Conservation (phyloP, 805 yeast species). For the Candida wancherniae region DNA sequence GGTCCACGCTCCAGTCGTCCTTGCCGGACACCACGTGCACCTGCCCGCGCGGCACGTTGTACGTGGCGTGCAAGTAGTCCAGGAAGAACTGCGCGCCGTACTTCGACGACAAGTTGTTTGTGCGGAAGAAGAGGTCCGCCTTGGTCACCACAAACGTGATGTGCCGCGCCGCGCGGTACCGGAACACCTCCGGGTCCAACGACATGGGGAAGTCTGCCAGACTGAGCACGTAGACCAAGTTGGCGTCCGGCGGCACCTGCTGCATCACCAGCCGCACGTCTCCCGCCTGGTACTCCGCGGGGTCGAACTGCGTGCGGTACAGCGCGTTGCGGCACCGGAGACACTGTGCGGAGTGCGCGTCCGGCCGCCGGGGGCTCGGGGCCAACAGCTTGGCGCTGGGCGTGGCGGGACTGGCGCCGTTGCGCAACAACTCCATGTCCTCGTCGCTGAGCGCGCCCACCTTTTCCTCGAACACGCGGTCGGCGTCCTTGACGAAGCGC, state of each 20-base stretch:
- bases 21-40: constrained; percentile 50
- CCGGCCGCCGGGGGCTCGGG: background rate
- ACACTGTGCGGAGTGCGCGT: constrained; percentile 32
- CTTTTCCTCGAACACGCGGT: constrained; percentile 20
- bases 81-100: constrained; percentile 27
- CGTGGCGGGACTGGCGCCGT: constrained; percentile 9
- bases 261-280: constrained; percentile 18
- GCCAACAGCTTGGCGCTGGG: constrained; percentile 1
- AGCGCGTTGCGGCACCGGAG: constrained; percentile 52
- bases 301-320: constrained; percentile 36
- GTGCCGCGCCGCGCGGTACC: constrained; percentile 29
- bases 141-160: constrained; percentile 40
- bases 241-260: constrained; percentile 40
- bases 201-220: constrained; percentile 72
- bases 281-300: constrained; percentile 25
- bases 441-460: constrained; percentile 19
- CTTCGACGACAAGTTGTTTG: constrained; percentile 20
- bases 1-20: constrained; percentile 47
- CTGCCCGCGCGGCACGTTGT: constrained; percentile 31
- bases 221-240: constrained; percentile 57
- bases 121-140: constrained; percentile 40
- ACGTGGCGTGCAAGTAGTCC: constrained; percentile 30
- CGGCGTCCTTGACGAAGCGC: constrained; percentile 17
- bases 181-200: constrained; percentile 33
- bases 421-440: constrained; percentile 25